Conservation (phyloP, 305 asterid species). For the Fraxinus latifolia region DNA sequence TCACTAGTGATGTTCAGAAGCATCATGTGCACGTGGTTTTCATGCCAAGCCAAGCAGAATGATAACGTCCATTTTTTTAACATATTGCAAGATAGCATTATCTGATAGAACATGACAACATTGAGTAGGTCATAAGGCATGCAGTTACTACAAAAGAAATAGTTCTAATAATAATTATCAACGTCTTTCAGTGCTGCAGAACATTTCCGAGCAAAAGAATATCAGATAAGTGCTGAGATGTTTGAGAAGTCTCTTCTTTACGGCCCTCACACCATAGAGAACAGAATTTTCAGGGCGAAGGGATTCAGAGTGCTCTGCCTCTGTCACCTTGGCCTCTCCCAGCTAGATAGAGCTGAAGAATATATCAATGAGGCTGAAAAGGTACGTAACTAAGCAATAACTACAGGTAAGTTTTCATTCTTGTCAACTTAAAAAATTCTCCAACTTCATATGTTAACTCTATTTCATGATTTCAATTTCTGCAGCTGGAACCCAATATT, state of each 20-base stretch:
- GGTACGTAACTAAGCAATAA: slow-evolving; percentile 39
- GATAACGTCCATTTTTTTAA: not conserved
- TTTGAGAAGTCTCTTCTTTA: slow-evolving; percentile 85
- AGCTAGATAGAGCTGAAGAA: slow-evolving; percentile 93
- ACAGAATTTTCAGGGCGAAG: slow-evolving; percentile 73
- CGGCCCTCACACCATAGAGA: slow-evolving; percentile 72
- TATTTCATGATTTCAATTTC: slow-evolving; percentile 32
- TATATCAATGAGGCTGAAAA: slow-evolving; percentile 91
- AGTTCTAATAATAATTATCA: not conserved
- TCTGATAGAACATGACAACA: not conserved
- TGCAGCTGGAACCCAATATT: slow-evolving; percentile 91
- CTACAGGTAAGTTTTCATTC: slow-evolving; percentile 20
- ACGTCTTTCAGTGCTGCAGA: slow-evolving; percentile 68
- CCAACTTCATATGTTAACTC: slow-evolving; percentile 10
- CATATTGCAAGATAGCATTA: not conserved
- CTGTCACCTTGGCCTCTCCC: slow-evolving; percentile 76
- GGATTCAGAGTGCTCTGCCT: slow-evolving; percentile 87
- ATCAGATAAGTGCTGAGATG: slow-evolving; percentile 67
- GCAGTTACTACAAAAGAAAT: not conserved
- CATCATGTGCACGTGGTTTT: not conserved
- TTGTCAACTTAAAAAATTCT: slow-evolving; percentile 10
- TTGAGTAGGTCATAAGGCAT: not conserved
- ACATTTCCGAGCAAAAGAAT: slow-evolving; percentile 75
- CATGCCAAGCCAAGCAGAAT: not conserved
- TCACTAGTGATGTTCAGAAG: not conserved